phyloP scores from a whole-genome alignment of 2,329 filamentous ascomycete species.

The Apiospora sp. region DNA sequence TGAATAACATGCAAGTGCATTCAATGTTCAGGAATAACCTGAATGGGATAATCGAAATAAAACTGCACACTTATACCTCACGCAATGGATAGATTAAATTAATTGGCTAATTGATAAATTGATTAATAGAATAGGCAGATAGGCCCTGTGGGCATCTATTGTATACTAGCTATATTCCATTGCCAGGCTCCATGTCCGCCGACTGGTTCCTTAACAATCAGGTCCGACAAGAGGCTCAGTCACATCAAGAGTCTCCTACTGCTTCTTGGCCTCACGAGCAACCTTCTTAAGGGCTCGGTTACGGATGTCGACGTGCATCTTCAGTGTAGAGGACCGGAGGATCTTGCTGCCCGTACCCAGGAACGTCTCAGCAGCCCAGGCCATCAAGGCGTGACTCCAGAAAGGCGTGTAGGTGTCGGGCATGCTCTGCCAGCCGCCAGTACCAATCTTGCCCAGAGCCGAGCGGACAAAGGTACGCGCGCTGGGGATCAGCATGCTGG shows the following conservation, averaged over 20 bases:
- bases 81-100: neutral
- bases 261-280: conserved; percentile 81
- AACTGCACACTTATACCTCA: neutral
- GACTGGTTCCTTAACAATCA: neutral
- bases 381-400: conserved; percentile 90
- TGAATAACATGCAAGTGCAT: neutral
- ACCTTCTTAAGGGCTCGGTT: conserved; percentile 84
- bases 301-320: conserved; percentile 85
- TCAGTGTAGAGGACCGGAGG: conserved; percentile 59
- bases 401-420: conserved; percentile 89
- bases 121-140: neutral
- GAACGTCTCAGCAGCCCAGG: conserved; percentile 76
- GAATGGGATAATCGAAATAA: neutral
- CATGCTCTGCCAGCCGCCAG: conserved; percentile 79
- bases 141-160: neutral
- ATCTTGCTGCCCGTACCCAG: conserved; percentile 58
- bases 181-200: neutral
- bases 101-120: neutral
- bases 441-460: conserved; percentile 81
- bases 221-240: neutral
- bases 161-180: neutral
- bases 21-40: too few species aligned
- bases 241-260: conserved; percentile 30
- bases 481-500: conserved; percentile 80
- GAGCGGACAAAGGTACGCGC: conserved; percentile 83